These are phyloP conservation scores for Immersiporthe knoxdaviesiana DNA, from an alignment of 2,329 filamentous ascomycete species.

Conservation along the genomic window DNA sequence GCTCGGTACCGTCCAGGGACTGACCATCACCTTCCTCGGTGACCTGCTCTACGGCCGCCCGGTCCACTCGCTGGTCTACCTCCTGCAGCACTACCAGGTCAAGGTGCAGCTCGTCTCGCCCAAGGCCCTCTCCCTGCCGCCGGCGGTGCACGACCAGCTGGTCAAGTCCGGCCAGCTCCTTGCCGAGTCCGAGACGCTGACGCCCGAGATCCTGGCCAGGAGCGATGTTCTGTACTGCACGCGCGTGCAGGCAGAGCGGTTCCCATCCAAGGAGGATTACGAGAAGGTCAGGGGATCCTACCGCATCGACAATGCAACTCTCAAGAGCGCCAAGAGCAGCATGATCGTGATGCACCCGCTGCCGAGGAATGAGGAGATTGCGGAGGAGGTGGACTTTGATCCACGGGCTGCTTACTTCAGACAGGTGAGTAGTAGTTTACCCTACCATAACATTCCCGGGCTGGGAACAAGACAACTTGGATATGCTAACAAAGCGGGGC, in stretches of 20 bases:
- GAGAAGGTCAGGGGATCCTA: constrained; percentile 87
- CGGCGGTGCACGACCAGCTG: constrained; percentile 73
- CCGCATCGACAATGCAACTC: constrained; percentile 84
- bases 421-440: constrained; percentile 83
- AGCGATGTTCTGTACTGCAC: constrained; percentile 98
- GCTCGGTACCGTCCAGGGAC: constrained; percentile 88
- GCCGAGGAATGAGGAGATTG: constrained; percentile 90
- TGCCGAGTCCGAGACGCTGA: constrained; percentile 76
- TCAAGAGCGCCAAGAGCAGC: constrained; percentile 88
- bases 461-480: constrained; percentile 47
- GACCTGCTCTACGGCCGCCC: constrained; percentile 92
- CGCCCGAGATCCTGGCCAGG: constrained; percentile 80
- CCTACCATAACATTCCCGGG: constrained; percentile 31
- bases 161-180: constrained; percentile 75
- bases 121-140: constrained; percentile 74
- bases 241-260: constrained; percentile 93
- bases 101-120: constrained; percentile 91
- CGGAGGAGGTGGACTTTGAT: constrained; percentile 96
- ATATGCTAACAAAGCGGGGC: constrained; percentile 12
- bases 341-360: constrained; percentile 97
- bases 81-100: constrained; percentile 95
- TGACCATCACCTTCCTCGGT: constrained; percentile 95
- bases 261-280: constrained; percentile 78
- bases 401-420: constrained; percentile 96
- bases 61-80: constrained; percentile 91